Conservation (phyloP, 2,329 filamentous ascomycete species). For the Sphaerulina populicola region DNA sequence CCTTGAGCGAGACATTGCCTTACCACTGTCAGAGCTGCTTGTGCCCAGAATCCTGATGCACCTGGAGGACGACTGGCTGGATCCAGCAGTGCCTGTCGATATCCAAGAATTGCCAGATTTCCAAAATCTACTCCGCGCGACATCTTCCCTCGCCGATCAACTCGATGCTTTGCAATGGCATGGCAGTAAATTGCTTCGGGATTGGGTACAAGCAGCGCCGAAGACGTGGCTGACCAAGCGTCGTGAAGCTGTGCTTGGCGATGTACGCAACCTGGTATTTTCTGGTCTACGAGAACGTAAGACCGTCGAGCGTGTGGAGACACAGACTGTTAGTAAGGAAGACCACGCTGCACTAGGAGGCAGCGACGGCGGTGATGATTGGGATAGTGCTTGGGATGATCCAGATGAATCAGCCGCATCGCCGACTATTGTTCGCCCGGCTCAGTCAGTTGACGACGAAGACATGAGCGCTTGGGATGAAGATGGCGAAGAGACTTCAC, state of each 20-base stretch:
- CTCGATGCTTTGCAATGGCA: slow-evolving; percentile 58
- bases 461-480: slow-evolving; percentile 45
- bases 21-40: slow-evolving; percentile 58
- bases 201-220: slow-evolving; percentile 75
- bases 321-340: slow-evolving; percentile 64
- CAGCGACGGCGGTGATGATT: slow-evolving; percentile 56
- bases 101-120: slow-evolving; percentile 64
- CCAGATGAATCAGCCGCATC: slow-evolving; percentile 44
- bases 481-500: slow-evolving; percentile 11
- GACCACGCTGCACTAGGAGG: slow-evolving; percentile 48
- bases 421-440: slow-evolving; percentile 12
- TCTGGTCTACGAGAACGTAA: slow-evolving; percentile 58
- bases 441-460: slow-evolving; percentile 36
- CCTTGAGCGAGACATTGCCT: slow-evolving; percentile 43
- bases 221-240: slow-evolving; percentile 79
- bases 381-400: slow-evolving; percentile 65
- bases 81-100: slow-evolving; percentile 65
- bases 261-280: slow-evolving; percentile 60
- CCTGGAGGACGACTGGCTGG: slow-evolving; percentile 66
- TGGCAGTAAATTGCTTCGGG: slow-evolving; percentile 53
- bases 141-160: slow-evolving; percentile 55
- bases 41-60: slow-evolving; percentile 60
- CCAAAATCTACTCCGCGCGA: slow-evolving; percentile 58
- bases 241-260: slow-evolving; percentile 68
- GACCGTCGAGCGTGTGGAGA: slow-evolving; percentile 75